Conservation (phyloP, 805 yeast genomes). For the Starmera quercuum region DNA sequence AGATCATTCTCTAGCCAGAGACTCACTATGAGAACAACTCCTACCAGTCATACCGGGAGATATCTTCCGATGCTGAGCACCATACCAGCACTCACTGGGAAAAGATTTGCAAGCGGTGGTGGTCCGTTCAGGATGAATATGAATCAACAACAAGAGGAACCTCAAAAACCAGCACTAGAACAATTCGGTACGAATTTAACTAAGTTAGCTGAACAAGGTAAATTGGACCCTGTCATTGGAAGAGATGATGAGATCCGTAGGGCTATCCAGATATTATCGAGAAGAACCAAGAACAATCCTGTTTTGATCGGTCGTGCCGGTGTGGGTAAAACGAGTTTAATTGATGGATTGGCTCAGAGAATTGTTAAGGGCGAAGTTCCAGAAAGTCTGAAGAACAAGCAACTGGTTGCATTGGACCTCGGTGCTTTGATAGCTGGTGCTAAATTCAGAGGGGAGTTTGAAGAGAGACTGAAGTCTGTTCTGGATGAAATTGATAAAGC, state of each 20-base stretch:
- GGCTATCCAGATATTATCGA: constrained; percentile 83
- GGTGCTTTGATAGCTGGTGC: constrained; percentile 93
- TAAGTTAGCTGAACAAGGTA: constrained; percentile 79
- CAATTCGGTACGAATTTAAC: constrained; percentile 84
- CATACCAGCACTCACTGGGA: constrained; percentile 1
- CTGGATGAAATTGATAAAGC: constrained; percentile 78
- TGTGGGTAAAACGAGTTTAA: constrained; percentile 94
- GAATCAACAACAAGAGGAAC: constrained; percentile 36
- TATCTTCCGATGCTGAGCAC: no score
- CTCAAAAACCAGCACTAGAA: constrained; percentile 70
- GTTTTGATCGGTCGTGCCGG: constrained; percentile 95
- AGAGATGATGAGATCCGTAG: constrained; percentile 92
- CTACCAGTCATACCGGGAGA: no score
- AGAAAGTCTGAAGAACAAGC: constrained; percentile 82
- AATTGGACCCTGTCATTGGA: constrained; percentile 94
- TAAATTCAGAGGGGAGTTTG: constrained; percentile 93
- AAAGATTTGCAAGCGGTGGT: constrained; percentile 11
- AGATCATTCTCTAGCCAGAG: no score
- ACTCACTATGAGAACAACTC: no score
- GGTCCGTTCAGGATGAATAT: constrained; percentile 23
- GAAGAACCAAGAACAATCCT: constrained; percentile 94
- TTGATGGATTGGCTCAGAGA: constrained; percentile 95
- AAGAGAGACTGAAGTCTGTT: constrained; percentile 76
- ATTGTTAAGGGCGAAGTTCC: constrained; percentile 91
- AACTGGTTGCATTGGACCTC: constrained; percentile 75